phyloP scores from a whole-genome alignment of 768 basidiomycete species.

The Leccinum pellstonianum region DNA sequence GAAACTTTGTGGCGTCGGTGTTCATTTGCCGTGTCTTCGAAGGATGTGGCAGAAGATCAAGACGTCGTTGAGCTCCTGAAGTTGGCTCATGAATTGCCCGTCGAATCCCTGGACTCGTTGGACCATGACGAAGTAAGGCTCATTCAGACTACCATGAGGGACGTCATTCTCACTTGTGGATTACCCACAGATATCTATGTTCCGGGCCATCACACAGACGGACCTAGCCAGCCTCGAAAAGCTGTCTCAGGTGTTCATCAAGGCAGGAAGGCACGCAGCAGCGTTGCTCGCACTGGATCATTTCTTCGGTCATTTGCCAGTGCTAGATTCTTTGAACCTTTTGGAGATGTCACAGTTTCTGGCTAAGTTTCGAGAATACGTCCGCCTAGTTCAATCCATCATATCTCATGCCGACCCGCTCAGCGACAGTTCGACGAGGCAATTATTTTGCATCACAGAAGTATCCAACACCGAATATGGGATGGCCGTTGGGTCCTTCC shows the following conservation, averaged over 20 bases:
- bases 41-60: too few species aligned
- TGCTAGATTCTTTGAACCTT: slow-evolving; percentile 25
- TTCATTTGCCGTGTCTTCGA: too few species aligned
- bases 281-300: slow-evolving; percentile 13
- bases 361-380: slow-evolving; percentile 6
- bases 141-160: background rate
- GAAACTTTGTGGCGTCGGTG: too few species aligned
- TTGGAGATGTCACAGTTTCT: slow-evolving; percentile 11
- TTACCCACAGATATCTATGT: slow-evolving; percentile 28
- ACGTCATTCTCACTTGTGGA: background rate
- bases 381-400: slow-evolving; percentile 4
- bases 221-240: slow-evolving; percentile 29
- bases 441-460: slow-evolving; percentile 25
- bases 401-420: slow-evolving; percentile 10
- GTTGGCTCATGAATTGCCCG: slow-evolving; percentile 19
- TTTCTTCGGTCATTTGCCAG: slow-evolving; percentile 6
- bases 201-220: slow-evolving; percentile 30
- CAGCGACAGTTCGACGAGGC: slow-evolving; percentile 21
- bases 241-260: slow-evolving; percentile 34
- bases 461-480: slow-evolving; percentile 10
- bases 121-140: slow-evolving; percentile 15
- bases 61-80: too few species aligned
- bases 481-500: slow-evolving; percentile 10
- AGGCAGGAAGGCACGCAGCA: background rate
- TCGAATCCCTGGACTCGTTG: slow-evolving; percentile 4